These are phyloP conservation scores for Aspergillus ustus DNA, from an alignment of 2,329 filamentous ascomycete species.

Conservation along the genomic window DNA sequence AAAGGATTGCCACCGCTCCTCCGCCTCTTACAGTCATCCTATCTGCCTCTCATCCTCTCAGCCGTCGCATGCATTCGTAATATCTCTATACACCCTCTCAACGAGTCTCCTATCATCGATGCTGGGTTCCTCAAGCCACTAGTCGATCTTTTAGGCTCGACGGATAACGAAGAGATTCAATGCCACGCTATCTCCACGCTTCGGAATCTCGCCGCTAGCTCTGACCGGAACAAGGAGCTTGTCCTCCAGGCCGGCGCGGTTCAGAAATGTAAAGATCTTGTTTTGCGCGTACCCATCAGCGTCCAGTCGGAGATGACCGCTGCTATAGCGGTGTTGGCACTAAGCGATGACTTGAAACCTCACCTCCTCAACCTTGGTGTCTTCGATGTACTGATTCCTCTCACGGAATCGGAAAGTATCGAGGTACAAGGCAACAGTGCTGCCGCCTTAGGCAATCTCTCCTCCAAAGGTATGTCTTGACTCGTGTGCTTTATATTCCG, in stretches of 20 bases:
- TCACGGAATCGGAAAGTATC: slow-evolving; percentile 94
- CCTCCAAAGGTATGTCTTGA: slow-evolving; percentile 80
- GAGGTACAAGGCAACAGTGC: slow-evolving; percentile 99
- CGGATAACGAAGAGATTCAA: slow-evolving; percentile 98
- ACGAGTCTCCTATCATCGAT: slow-evolving; percentile 98
- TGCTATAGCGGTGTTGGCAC: slow-evolving; percentile 92
- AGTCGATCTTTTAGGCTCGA: slow-evolving; percentile 90
- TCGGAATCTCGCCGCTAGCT: slow-evolving; percentile 92
- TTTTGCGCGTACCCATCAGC: slow-evolving; percentile 87
- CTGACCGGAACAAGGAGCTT: slow-evolving; percentile 96
- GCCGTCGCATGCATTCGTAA: slow-evolving; percentile 98
- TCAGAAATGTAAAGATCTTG: slow-evolving; percentile 97
- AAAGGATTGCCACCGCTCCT: slow-evolving; percentile 84
- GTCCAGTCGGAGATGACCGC: slow-evolving; percentile 99
- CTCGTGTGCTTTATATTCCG: not conserved
- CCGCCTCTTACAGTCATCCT: slow-evolving; percentile 89
- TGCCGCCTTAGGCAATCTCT: slow-evolving; percentile 91
- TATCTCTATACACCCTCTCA: slow-evolving; percentile 96
- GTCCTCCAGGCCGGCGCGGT: slow-evolving; percentile 95
- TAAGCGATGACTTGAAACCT: slow-evolving; percentile 94
- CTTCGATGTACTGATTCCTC: slow-evolving; percentile 92
- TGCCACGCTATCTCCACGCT: slow-evolving; percentile 98
- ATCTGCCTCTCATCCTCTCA: slow-evolving; percentile 92
- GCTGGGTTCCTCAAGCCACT: slow-evolving; percentile 93
- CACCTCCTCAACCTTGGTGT: slow-evolving; percentile 90